These are phyloP conservation scores for Ochetophila trinervis DNA, from an alignment of 306 rosid species.

Conservation along the genomic window DNA sequence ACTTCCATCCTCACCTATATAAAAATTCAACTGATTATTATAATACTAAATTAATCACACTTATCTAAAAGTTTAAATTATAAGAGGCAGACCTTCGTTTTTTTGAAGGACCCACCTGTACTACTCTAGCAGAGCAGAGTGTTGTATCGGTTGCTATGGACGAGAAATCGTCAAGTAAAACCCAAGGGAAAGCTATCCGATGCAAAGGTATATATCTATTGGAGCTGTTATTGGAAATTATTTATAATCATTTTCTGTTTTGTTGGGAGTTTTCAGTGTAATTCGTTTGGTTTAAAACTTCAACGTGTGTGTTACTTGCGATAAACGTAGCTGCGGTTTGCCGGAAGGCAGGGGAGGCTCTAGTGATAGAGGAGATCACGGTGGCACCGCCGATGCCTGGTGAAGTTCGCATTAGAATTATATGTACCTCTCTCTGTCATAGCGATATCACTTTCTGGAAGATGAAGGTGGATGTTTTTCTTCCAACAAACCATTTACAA, in stretches of 20 bases:
- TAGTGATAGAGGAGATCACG: constrained; percentile 58
- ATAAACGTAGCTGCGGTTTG: constrained; percentile 55
- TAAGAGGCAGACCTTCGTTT: too few relatives aligned
- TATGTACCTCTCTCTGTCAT: constrained; percentile 72
- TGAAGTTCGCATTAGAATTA: constrained; percentile 62
- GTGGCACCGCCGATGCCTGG: constrained; percentile 80
- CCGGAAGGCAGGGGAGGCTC: constrained; percentile 58
- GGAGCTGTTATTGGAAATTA: neutral
- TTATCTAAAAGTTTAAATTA: too few relatives aligned
- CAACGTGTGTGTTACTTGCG: neutral
- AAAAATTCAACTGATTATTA: too few relatives aligned
- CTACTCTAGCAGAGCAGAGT: too few relatives aligned
- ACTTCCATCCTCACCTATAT: too few relatives aligned
- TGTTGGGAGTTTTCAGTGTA: neutral
- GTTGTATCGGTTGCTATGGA: constrained; percentile 38
- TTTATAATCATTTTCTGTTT: neutral
- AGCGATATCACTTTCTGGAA: constrained; percentile 76
- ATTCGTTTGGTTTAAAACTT: neutral
- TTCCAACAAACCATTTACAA: neutral
- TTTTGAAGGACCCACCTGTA: too few relatives aligned
- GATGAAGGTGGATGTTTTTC: constrained; percentile 45
- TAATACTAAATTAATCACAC: too few relatives aligned
- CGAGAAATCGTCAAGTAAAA: constrained; percentile 19
- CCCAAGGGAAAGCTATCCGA: constrained; percentile 51
- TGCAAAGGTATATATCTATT: constrained; percentile 52